Base-by-base conservation (phyloP, 345 rosid genomes). In the Lepidium sativum region DNA sequence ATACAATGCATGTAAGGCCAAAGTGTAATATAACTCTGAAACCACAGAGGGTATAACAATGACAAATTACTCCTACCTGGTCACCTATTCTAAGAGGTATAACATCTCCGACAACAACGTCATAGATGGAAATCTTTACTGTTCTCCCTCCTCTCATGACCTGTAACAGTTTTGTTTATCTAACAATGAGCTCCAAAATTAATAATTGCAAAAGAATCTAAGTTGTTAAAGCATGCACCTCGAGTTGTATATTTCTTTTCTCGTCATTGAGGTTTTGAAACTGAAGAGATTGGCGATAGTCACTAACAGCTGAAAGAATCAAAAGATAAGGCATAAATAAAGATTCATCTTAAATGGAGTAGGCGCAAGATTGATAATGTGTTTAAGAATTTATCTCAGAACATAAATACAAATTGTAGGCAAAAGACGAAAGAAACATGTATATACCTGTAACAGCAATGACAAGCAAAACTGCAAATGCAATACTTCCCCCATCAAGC, bases 401-500 rank as follows among this genome's bases (percentile, higher is more conserved):
- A 33, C 21, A 52, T 4, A 11, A 20, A 38, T 4, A 51, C 13
- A 15, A 34, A 57, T 39, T 54, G 62, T 55, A 51, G 68, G 45
- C 23, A 48, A 59, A 9, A 56, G 32, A 41, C 20, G 37, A 54
- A 54, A 32, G 4, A 5, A 68, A 11, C 12, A 76, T 56, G 69
- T 63, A 41, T 29, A 51, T 78, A 91, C 97, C 99, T 71, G 99
- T 95, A 77, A 95, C 96, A 73, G 85, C 10, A 67, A 94, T 91
- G 56, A 94, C 99, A 68, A 94, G 95, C 74, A 91, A 45, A 43
- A 94, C 99, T 35, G 99, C 99, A 54, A 95, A 86, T 14, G 90
- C 86, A 71, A 95, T 95, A 87, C 99, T 95, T 21, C 91, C 95
- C 52, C 97, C 99, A 78, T 95, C 99, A 62, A 83, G 90, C 99